A percentile compares a stretch with the other conserved stretches of the same genome.
Evolutionary conservation across 192 early-diverging fungal genomes (phyloP).

Genomic region (Backusella morwellensis): DNA sequence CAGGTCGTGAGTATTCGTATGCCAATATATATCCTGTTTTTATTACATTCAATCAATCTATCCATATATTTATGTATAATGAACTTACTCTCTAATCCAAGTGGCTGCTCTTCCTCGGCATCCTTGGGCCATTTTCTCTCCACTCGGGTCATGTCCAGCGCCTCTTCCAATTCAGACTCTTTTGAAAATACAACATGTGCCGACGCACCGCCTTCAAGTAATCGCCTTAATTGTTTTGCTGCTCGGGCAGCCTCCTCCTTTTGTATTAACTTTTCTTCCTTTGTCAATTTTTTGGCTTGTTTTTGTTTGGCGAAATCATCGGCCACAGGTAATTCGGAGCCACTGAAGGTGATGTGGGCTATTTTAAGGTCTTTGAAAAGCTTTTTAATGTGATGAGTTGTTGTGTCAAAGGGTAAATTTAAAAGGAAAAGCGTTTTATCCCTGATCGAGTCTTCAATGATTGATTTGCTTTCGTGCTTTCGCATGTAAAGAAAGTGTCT

Average conservation of each 20-base stretch:
- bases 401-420: constrained; percentile 70
- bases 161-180: constrained; percentile 58
- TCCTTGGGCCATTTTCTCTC: constrained; percentile 58
- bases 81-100: constrained; percentile 49
- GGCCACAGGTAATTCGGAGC: constrained; percentile 32
- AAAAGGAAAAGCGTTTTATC: constrained; percentile 65
- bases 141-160: constrained; percentile 59
- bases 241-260: constrained; percentile 21
- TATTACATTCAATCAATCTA: too few species aligned
- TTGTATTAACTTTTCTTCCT: constrained; percentile 7
- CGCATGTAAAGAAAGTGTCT: constrained; percentile 57
- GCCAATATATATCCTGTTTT: constrained; percentile 22
- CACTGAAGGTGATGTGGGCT: constrained; percentile 52
- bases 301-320: constrained; percentile 37
- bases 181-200: constrained; percentile 74
- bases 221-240: constrained; percentile 33
- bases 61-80: too few species aligned
- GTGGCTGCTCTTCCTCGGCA: constrained; percentile 41
- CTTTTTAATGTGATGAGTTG: constrained; percentile 58
- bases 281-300: constrained; percentile 14
- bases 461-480: constrained; percentile 44
- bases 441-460: constrained; percentile 49
- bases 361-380: constrained; percentile 59
- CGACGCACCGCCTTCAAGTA: constrained; percentile 52
- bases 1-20: constrained; percentile 33